These are phyloP conservation scores for Nicotiana tomentosiformis DNA, from an alignment of 257 asterid species.

Conservation along the genomic window DNA sequence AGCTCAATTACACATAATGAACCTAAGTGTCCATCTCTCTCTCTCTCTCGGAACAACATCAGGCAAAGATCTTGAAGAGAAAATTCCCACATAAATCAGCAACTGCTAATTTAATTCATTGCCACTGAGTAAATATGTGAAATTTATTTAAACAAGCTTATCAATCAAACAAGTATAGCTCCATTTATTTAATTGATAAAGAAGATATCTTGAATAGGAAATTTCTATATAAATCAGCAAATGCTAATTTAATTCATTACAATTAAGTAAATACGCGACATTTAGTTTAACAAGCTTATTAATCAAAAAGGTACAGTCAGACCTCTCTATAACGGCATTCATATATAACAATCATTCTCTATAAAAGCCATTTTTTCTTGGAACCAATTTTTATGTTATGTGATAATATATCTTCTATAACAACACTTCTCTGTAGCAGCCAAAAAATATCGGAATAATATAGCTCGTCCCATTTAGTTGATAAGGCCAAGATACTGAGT, in stretches of 20 bases:
- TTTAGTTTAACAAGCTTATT: slow-evolving; percentile 10
- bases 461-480: slow-evolving; percentile 6
- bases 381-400: too few species aligned
- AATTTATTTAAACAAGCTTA: slow-evolving; percentile 4
- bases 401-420: too few species aligned
- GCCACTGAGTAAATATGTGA: slow-evolving; percentile 12
- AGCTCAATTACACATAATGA: neutral
- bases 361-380: too few species aligned
- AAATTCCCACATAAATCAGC: neutral
- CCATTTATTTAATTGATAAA: neutral
- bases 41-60: neutral
- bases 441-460: neutral
- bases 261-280: slow-evolving; percentile 9
- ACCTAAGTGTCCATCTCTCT: neutral
- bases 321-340: too few species aligned
- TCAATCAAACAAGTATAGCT: slow-evolving; percentile 19
- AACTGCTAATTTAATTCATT: slow-evolving; percentile 8
- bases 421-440: too few species aligned
- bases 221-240: slow-evolving; percentile 1
- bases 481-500: neutral
- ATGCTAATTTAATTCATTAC: slow-evolving; percentile 9
- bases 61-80: neutral
- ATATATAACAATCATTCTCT: too few species aligned
- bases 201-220: neutral
- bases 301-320: neutral